Evolutionary conservation across 148 eudicot genomes (phyloP).

Genomic region (Fallopia convolvulus): DNA sequence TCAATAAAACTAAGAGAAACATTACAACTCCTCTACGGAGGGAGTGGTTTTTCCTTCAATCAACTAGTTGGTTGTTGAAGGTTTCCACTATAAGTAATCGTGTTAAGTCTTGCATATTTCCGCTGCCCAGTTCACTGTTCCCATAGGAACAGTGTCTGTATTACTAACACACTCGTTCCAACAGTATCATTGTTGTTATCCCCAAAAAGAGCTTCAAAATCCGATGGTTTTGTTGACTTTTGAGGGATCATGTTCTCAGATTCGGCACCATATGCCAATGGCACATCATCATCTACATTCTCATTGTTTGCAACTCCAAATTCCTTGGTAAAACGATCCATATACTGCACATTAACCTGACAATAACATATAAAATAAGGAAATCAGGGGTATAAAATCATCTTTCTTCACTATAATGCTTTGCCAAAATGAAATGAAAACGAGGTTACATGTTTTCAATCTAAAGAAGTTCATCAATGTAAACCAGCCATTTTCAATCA

Average conservation of each 20-base stretch:
- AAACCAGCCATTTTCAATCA: background rate
- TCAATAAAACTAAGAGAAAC: too few species aligned
- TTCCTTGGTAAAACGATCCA: slow-evolving; percentile 58
- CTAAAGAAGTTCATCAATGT: background rate
- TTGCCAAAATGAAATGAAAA: background rate
- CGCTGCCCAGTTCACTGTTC: too few species aligned
- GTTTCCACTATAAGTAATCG: too few species aligned
- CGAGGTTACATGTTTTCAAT: background rate
- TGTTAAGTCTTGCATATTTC: too few species aligned
- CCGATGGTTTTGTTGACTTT: slow-evolving; percentile 65
- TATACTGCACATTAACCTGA: slow-evolving; percentile 67
- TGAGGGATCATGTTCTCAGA: slow-evolving; percentile 25
- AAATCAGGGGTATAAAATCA: background rate
- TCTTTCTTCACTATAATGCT: background rate
- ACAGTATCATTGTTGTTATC: slow-evolving; percentile 65
- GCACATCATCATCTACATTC: slow-evolving; percentile 26
- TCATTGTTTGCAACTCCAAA: slow-evolving; percentile 54
- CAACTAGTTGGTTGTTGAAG: too few species aligned
- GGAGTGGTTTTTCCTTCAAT: too few species aligned
- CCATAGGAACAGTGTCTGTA: too few species aligned
- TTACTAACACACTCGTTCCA: too few species aligned
- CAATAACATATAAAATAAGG: slow-evolving; percentile 13
- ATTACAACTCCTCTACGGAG: too few species aligned
- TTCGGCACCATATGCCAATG: slow-evolving; percentile 11
- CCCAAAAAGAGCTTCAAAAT: slow-evolving; percentile 68